These are phyloP conservation scores for Emmonsia crescens DNA, from an alignment of 2,329 filamentous ascomycete species.

Conservation along the genomic window DNA sequence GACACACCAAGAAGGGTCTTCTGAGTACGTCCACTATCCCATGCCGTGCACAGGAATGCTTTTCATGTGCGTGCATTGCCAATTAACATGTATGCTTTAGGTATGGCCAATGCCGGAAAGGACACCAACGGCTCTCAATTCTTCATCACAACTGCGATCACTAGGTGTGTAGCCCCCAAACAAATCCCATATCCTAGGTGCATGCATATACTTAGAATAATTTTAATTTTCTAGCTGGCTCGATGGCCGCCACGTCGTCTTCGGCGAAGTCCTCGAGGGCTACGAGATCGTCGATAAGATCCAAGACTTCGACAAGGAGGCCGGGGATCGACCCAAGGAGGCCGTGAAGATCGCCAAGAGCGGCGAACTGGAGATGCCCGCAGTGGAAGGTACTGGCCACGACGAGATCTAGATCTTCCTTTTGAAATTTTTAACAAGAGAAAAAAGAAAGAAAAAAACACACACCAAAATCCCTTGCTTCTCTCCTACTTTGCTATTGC, in stretches of 20 bases:
- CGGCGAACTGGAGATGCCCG: constrained; percentile 50
- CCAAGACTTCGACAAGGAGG: constrained; percentile 49
- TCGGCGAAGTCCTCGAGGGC: constrained; percentile 58
- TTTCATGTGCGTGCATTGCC: neutral
- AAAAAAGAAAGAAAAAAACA: constrained; percentile 2
- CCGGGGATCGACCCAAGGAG: constrained; percentile 46
- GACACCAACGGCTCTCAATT: constrained; percentile 58
- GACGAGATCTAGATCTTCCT: constrained; percentile 48
- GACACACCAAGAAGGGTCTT: constrained; percentile 54
- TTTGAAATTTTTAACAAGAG: constrained; percentile 7
- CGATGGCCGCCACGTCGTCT: constrained; percentile 55
- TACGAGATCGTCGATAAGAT: constrained; percentile 56
- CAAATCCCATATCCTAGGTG: neutral
- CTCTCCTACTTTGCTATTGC: neutral
- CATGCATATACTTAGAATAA: neutral
- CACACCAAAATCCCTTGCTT: neutral
- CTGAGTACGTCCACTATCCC: constrained; percentile 39
- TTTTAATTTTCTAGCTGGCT: constrained; percentile 39
- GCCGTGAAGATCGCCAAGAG: constrained; percentile 55
- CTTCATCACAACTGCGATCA: constrained; percentile 54
- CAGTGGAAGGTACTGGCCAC: constrained; percentile 50
- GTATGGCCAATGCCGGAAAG: constrained; percentile 56
- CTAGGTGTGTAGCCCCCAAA: constrained; percentile 28
- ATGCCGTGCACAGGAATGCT: neutral
- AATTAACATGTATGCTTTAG: constrained; percentile 21